A percentile compares a stretch with the other conserved stretches of the same genome.
These are phyloP conservation scores for Botryotinia narcissicola DNA, from an alignment of 2,329 filamentous ascomycete species.

Conservation along the genomic window DNA sequence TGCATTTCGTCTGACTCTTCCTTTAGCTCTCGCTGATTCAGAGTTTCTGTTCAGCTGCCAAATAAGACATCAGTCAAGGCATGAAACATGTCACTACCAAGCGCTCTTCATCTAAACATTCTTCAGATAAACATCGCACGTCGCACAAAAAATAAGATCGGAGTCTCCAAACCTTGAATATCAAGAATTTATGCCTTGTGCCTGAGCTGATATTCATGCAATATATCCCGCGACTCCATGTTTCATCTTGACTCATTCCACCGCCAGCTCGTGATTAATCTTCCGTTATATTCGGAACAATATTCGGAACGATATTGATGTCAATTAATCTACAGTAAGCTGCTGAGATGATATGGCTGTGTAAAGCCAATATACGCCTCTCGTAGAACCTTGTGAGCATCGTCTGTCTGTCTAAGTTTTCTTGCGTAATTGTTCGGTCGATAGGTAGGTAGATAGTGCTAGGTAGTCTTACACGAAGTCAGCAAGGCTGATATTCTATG, in stretches of 20 bases:
- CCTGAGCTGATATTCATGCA: background rate
- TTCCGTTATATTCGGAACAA: background rate
- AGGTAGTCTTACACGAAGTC: background rate
- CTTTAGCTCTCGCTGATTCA: background rate
- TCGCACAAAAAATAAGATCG: background rate
- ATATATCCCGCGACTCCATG: background rate
- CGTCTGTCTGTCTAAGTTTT: too few relatives aligned
- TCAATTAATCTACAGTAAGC: background rate
- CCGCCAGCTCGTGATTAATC: background rate
- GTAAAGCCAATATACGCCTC: background rate
- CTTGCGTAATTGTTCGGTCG: background rate
- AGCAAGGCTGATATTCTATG: background rate
- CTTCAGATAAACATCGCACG: background rate
- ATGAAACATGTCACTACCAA: background rate
- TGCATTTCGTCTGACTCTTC: background rate
- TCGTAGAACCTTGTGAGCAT: background rate
- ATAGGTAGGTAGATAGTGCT: background rate
- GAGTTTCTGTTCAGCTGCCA: background rate
- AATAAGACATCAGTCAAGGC: background rate
- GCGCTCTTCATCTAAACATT: background rate
- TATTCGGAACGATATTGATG: background rate
- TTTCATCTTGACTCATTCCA: conserved; percentile 3
- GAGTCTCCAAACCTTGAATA: background rate
- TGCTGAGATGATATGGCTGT: background rate
- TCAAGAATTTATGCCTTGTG: background rate